Evolutionary conservation across 768 basidiomycete genomes (phyloP).

Genomic region (Hirschioporus abietinus): DNA sequence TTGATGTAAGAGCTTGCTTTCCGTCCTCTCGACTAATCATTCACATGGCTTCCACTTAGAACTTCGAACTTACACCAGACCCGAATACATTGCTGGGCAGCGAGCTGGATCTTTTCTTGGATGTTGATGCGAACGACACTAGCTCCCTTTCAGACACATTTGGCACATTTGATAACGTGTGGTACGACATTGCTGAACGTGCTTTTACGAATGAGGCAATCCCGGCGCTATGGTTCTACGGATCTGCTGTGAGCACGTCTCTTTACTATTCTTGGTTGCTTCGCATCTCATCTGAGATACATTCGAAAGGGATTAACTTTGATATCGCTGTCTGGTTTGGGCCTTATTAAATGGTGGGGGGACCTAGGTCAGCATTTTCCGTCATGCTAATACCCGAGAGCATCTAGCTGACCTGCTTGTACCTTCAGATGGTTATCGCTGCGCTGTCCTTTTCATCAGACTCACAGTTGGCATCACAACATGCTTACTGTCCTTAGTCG

Average conservation of each 20-base stretch:
- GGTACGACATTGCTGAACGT: neutral
- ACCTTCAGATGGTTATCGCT: neutral
- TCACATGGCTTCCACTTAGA: neutral
- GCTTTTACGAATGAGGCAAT: neutral
- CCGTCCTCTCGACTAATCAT: too few species aligned
- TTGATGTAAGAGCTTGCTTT: neutral
- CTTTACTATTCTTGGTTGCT: neutral
- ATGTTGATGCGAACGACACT: neutral
- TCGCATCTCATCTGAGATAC: neutral
- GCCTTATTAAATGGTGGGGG: neutral
- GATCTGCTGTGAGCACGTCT: neutral
- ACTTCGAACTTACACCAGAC: neutral
- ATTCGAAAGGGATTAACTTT: neutral
- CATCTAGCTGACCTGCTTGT: neutral
- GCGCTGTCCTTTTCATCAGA: neutral
- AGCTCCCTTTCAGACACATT: neutral
- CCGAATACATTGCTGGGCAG: neutral
- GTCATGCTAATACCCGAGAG: neutral
- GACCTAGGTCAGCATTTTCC: neutral
- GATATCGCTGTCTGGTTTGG: neutral
- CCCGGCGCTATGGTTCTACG: neutral
- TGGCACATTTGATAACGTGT: neutral
- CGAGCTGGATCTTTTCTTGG: neutral
- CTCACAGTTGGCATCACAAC: neutral
- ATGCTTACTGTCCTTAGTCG: neutral